A percentile compares a stretch with the other conserved stretches of the same genome.
These are phyloP conservation scores for Thraustochytrium striatum DNA, from an alignment of 352 stramenopile genomes.

Conservation along the genomic window DNA sequence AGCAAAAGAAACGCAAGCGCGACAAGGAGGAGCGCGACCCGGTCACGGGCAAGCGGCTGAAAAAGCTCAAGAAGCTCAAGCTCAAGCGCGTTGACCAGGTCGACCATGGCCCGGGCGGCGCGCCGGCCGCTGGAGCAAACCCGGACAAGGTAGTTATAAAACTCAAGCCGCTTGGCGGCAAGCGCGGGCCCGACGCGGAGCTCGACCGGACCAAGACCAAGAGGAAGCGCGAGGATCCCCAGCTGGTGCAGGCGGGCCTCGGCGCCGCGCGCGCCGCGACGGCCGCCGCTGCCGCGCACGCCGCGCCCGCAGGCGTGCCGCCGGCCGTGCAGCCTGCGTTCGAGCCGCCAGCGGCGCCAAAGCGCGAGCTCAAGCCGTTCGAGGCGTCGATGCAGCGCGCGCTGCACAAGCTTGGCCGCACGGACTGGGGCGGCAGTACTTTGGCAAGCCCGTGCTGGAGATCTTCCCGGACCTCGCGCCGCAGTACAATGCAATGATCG, in stretches of 20 bases:
- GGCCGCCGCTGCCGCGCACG: too few relatives aligned
- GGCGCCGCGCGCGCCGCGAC: too few relatives aligned
- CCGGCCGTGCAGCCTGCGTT: neutral
- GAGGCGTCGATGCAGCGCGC: neutral
- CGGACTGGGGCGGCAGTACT: conserved; percentile 30
- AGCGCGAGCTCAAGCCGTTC: conserved; percentile 27
- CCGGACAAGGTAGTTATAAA: too few relatives aligned
- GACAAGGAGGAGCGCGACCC: neutral
- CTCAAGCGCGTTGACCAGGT: neutral
- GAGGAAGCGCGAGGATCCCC: too few relatives aligned
- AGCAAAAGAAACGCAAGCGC: neutral
- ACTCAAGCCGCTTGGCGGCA: conserved; percentile 7
- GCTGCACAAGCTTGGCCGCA: conserved; percentile 9
- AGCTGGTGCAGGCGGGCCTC: too few relatives aligned
- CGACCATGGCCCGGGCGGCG: neutral
- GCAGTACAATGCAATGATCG: neutral
- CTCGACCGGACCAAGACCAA: neutral
- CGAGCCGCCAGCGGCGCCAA: conserved; percentile 4
- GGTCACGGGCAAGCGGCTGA: too few relatives aligned
- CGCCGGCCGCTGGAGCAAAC: too few relatives aligned
- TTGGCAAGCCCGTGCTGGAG: conserved; percentile 30
- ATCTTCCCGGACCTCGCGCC: conserved; percentile 20
- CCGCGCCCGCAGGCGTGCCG: neutral
- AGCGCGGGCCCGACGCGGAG: neutral
- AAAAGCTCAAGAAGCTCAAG: neutral